Evolutionary conservation across 1,139 yeast genomes (phyloP).

Genomic region (Tardiomyces digboiensis): DNA sequence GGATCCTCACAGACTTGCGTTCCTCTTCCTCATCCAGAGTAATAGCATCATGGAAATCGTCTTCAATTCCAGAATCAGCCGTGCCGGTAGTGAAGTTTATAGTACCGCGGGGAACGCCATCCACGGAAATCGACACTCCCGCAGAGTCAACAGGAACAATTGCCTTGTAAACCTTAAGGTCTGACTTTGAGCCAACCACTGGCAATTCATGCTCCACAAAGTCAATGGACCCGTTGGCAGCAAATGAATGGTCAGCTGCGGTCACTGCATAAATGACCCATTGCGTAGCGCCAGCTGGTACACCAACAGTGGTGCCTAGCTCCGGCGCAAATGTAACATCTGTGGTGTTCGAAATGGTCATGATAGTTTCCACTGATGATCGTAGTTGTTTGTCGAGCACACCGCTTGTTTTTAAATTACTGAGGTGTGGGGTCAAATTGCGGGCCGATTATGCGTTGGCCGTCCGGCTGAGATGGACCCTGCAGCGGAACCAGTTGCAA

Average conservation of each 20-base stretch:
- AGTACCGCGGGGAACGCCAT: neutral
- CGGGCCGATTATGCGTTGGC: too few species aligned
- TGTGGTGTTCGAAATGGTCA: slow-evolving; percentile 4
- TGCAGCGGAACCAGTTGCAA: too few species aligned
- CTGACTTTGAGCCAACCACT: neutral
- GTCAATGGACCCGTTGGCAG: neutral
- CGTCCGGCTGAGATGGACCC: too few species aligned
- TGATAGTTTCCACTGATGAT: neutral
- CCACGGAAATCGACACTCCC: neutral
- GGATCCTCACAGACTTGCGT: neutral
- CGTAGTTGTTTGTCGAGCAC: too few species aligned
- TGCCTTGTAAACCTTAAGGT: neutral
- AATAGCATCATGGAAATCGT: neutral
- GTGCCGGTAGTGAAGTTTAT: neutral
- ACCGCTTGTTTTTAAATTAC: too few species aligned
- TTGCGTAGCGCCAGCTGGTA: neutral
- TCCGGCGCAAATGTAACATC: slow-evolving; percentile 13
- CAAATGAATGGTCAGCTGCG: neutral
- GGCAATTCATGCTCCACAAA: neutral
- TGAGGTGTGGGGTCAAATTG: too few species aligned
- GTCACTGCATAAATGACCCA: neutral
- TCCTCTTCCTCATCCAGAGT: neutral
- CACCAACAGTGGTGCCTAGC: slow-evolving; percentile 9
- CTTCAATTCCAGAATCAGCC: neutral
- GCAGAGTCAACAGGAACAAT: neutral